Percentiles rank a stretch among this genome's conserved stretches.
Evolutionary conservation across 352 stramenopile species (phyloP).

Genomic region (Phytophthora aleatoria): DNA sequence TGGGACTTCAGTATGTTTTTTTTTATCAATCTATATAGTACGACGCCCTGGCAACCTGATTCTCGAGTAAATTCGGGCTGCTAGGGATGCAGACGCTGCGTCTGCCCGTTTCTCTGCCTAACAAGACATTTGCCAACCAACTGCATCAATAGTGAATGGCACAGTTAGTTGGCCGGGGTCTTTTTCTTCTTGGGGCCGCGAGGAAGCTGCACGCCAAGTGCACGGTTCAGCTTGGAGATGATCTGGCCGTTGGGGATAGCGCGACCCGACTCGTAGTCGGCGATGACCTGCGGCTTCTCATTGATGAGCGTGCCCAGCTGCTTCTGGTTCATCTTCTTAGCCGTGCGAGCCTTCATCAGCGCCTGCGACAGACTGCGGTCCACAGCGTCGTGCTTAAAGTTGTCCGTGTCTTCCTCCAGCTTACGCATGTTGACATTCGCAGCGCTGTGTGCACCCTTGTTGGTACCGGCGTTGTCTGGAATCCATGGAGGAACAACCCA

Average conservation of each 20-base stretch:
- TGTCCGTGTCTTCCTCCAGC: conserved; percentile 91
- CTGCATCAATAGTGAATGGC: conserved; percentile 1
- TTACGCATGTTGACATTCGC: conserved; percentile 88
- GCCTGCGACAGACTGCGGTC: conserved; percentile 90
- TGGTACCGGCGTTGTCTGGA: conserved; percentile 70
- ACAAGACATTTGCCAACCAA: conserved; percentile 25
- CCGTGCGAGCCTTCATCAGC: conserved; percentile 95
- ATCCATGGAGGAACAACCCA: background rate
- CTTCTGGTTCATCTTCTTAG: conserved; percentile 99
- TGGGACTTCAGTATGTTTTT: conserved; percentile 15
- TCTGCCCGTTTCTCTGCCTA: conserved; percentile 25
- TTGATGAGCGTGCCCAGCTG: conserved; percentile 95
- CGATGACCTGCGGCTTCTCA: conserved; percentile 97
- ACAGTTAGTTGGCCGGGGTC: conserved; percentile 35
- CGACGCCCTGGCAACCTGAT: conserved; percentile 18
- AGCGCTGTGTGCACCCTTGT: conserved; percentile 87
- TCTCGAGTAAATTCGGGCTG: background rate
- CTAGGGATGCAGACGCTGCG: conserved; percentile 4
- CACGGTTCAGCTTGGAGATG: conserved; percentile 96
- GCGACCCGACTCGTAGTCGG: conserved; percentile 97
- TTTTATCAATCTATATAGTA: conserved; percentile 43
- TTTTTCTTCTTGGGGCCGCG: conserved; percentile 80
- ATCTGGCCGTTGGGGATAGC: conserved; percentile 98
- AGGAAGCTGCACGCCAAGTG: conserved; percentile 90
- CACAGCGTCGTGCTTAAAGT: conserved; percentile 88